Evolutionary conservation across 2,329 filamentous ascomycete genomes (phyloP).

Genomic region (Colletotrichum lindemuthianum): DNA sequence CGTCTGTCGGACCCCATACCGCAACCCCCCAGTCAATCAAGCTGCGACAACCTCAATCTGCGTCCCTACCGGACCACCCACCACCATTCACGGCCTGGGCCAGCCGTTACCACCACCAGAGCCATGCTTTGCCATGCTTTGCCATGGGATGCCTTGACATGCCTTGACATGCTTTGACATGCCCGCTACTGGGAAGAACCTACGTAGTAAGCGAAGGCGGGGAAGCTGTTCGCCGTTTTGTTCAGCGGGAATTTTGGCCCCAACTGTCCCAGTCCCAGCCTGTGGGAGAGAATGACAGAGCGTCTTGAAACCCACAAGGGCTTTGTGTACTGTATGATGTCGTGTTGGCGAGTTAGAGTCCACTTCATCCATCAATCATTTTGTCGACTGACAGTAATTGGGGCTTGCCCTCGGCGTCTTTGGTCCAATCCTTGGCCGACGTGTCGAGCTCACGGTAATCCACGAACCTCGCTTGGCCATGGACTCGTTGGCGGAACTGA

Average conservation of each 20-base stretch:
- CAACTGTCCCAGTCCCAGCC: too few relatives aligned
- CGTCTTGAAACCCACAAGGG: too few relatives aligned
- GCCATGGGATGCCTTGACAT: too few relatives aligned
- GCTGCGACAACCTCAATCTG: constrained; percentile 33
- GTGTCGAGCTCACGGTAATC: not conserved
- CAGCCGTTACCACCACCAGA: too few relatives aligned
- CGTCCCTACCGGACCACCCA: constrained; percentile 10
- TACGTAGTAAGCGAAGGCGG: constrained; percentile 18
- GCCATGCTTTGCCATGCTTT: constrained; percentile 9
- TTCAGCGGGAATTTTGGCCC: constrained; percentile 17
- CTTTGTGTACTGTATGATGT: too few relatives aligned
- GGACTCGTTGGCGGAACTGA: too few relatives aligned
- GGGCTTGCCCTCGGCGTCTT: too few relatives aligned
- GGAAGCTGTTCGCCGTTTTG: constrained; percentile 20
- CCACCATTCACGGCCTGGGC: too few relatives aligned
- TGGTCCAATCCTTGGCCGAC: too few relatives aligned
- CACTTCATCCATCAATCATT: constrained; percentile 14
- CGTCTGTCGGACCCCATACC: constrained; percentile 6
- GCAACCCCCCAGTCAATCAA: constrained; percentile 24
- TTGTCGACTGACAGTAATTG: too few relatives aligned
- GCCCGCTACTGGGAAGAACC: constrained; percentile 6
- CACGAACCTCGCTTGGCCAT: not conserved
- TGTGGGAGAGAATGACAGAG: too few relatives aligned
- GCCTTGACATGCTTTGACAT: constrained; percentile 11
- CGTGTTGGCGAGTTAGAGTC: not conserved